phyloP scores from a whole-genome alignment of 2,329 filamentous ascomycete species.

The Botrytis elliptica region DNA sequence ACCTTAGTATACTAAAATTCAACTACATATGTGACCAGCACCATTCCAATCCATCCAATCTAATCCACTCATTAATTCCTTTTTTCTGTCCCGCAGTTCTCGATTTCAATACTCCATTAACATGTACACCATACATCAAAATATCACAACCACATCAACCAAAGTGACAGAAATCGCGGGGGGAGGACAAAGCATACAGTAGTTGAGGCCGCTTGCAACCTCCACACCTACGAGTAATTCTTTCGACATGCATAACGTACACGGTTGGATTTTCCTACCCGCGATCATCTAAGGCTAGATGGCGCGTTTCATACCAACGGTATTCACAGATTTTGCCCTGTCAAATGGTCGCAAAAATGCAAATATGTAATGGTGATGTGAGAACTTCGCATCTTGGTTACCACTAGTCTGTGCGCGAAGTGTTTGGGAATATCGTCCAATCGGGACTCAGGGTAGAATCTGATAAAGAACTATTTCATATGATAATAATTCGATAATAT shows the following conservation, averaged over 20 bases:
- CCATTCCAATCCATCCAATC: not conserved
- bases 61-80: not conserved
- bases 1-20: not conserved
- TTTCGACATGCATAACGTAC: not conserved
- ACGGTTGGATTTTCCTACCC: not conserved
- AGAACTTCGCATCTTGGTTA: conserved; percentile 9
- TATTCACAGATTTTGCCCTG: not conserved
- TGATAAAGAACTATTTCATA: not conserved
- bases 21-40: conserved; percentile 11
- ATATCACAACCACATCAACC: not conserved
- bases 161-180: conserved; percentile 3
- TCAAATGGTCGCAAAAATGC: not conserved
- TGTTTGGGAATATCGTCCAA: conserved; percentile 13
- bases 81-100: conserved; percentile 9
- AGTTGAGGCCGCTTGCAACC: not conserved
- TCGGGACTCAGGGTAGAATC: not conserved
- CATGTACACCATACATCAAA: not conserved
- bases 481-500: not conserved
- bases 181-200: not conserved
- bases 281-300: not conserved
- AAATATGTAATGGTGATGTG: not conserved
- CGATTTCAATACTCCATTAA: not conserved
- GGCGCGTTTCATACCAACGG: conserved; percentile 1
- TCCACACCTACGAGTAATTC: not conserved
- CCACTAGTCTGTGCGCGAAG: conserved; percentile 19